Conservation (phyloP, 1,284 basidiomycete species). For the Pulveroboletus sp. region DNA sequence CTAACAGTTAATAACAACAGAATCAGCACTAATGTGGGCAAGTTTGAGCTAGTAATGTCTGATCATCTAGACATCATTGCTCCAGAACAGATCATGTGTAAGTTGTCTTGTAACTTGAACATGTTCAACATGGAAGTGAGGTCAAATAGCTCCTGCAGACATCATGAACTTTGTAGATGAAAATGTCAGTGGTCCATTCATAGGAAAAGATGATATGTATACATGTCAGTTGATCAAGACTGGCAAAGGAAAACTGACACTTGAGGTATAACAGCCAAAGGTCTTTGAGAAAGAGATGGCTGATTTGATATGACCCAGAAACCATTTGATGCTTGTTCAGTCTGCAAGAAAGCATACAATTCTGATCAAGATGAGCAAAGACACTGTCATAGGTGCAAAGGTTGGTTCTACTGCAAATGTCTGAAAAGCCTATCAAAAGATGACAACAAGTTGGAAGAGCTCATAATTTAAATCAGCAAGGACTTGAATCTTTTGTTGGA, state of each 20-base stretch:
- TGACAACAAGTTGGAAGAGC: neutral
- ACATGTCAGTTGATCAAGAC: neutral
- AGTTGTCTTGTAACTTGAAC: neutral
- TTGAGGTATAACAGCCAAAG: neutral
- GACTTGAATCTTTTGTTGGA: neutral
- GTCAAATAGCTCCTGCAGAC: neutral
- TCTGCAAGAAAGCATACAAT: neutral
- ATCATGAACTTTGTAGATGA: neutral
- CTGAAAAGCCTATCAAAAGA: neutral
- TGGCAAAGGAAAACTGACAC: neutral
- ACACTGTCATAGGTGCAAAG: neutral
- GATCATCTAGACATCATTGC: slow-evolving; percentile 3
- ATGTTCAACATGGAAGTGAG: neutral
- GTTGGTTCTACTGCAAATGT: neutral
- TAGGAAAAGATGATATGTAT: neutral
- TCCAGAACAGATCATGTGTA: slow-evolving; percentile 2
- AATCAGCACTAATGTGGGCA: neutral
- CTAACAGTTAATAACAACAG: neutral
- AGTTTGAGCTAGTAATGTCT: neutral
- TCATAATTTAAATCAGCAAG: neutral
- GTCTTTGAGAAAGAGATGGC: too few relatives aligned
- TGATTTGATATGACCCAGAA: neutral
- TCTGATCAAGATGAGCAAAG: neutral
- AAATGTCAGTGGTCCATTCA: neutral
- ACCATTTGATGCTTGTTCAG: neutral